Evolutionary conservation across 352 stramenopile species (phyloP), one percentile per base, ranked within the genome.

Genomic region (Phytophthora macrochlamydospora): DNA sequence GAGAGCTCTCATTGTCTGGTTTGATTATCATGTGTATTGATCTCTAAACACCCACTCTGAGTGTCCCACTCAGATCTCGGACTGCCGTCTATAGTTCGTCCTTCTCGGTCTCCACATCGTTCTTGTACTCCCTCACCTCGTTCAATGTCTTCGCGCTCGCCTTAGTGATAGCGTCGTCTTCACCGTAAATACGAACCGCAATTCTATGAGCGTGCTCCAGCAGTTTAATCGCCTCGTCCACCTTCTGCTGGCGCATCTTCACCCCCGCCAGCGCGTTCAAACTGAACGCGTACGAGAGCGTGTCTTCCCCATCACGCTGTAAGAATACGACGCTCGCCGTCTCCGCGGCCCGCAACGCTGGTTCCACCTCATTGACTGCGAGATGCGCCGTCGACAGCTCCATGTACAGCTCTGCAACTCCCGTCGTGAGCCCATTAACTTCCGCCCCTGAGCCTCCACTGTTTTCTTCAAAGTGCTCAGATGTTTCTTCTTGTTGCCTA

Each of bases 221-320:
- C 59, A 92, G 60, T 45, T 76, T 33, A 71, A 92, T 81, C 3
- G 84, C 76, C 0, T 87, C 76, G 24, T 75, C 68, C 54, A 88
- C 75, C 30, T 87, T 72, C 46, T 83, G 70, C 63, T 89, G 73
- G 6, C 81, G 76, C 79, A 93, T 93, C 35, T 85, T 78, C 11
- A 94, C 85, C 7, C 88, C 88, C 0, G 86, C 86, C 45, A 94
- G 52, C n/a, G 86, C 77, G 45, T 95, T 95, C 40, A 94, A 78
- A 50, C 76, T 90, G 56, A 95, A 95, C 12, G 88, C 88, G 55
- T 92, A 91, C 30, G 76, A 31, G 29, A 94, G 59, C 58, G 86
- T 84, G 7, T 83, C 73, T 31, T 88, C 71, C 24, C 88, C 88
- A 28, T 95, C 88, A 7, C 88, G 81, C 53, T 83, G 63, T 18